Base-by-base conservation (phyloP, 805 yeast species). In the Starmerella cellae region DNA sequence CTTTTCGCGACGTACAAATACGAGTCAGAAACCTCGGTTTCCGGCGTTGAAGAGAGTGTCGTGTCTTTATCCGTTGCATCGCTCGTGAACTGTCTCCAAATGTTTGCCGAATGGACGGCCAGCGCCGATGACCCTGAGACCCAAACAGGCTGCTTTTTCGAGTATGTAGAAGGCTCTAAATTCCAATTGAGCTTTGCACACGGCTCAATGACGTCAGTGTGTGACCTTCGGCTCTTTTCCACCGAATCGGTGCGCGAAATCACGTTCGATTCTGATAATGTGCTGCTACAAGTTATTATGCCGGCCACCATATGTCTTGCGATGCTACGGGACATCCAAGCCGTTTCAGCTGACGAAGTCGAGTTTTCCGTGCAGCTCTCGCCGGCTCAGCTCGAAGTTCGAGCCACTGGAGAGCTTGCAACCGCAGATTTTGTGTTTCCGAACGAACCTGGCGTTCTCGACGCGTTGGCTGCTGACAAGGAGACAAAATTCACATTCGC, bases 361-460 rank as follows among this genome's bases (percentile, higher is more conserved):
- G 21, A 41, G n/a, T 24, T 48, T n/a, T 19, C 29, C n/a, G 47
- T 40, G 17, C 22, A 5, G 5, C 8, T 37, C 23, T 30, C 36
- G n/a, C 51, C 58, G 4, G 64, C 68, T 28, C 68, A 65, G 48
- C 58, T 78, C 36, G 64, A 69, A 21, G 68, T 84, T 41, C 70
- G 80, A 4, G 78, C 91, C 0, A 69, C 68, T 31, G 82, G 88
- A 10, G 80, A 77, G n/a, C 67, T 82, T 36, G 94, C 94, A 0
- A 65, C 68, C 39, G 75, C 82, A 31, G 77, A 79, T 53, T 63
- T 82, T 18, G 67, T 70, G 9, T 68, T 78, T 37, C 94, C 94
- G 0, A 70, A 68, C 46, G 80, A 73, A 37, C 68, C 70, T 50
- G 64, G 74, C 2, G 71, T 75, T 11, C 57, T 84, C 26, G 88